Conservation (phyloP, 768 basidiomycete genomes). For the Leccinum truebloodii region DNA sequence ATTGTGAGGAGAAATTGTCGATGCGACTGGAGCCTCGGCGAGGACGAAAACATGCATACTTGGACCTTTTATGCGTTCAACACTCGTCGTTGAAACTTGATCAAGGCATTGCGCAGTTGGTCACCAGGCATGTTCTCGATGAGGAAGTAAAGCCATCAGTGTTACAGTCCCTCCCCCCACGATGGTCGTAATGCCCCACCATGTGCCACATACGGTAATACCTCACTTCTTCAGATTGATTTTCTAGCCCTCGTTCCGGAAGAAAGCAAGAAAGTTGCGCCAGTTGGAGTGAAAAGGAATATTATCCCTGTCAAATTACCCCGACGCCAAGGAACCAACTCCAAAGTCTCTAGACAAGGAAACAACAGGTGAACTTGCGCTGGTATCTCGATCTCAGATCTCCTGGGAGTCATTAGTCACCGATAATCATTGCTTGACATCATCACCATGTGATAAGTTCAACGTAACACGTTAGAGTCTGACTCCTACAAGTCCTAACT, state of each 20-base stretch:
- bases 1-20: not conserved
- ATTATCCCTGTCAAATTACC: not conserved
- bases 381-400: too few relatives aligned
- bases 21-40: not conserved
- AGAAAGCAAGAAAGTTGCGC: not conserved
- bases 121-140: too few relatives aligned
- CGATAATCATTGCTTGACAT: too few relatives aligned
- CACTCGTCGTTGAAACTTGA: not conserved
- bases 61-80: not conserved
- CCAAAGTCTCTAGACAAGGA: not conserved
- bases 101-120: not conserved
- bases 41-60: not conserved
- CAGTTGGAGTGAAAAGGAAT: not conserved
- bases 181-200: too few relatives aligned
- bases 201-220: too few relatives aligned
- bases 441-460: too few relatives aligned
- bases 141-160: too few relatives aligned
- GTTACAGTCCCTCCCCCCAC: too few relatives aligned
- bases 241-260: not conserved
- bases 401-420: too few relatives aligned
- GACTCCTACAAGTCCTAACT: too few relatives aligned
- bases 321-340: not conserved
- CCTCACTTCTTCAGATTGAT: not conserved
- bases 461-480: too few relatives aligned
- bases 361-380: not conserved